Evolutionary conservation across 768 basidiomycete species (phyloP), one percentile per base, ranked within the genome.

Genomic region (Cystobasidiopsis lactophilus): DNA sequence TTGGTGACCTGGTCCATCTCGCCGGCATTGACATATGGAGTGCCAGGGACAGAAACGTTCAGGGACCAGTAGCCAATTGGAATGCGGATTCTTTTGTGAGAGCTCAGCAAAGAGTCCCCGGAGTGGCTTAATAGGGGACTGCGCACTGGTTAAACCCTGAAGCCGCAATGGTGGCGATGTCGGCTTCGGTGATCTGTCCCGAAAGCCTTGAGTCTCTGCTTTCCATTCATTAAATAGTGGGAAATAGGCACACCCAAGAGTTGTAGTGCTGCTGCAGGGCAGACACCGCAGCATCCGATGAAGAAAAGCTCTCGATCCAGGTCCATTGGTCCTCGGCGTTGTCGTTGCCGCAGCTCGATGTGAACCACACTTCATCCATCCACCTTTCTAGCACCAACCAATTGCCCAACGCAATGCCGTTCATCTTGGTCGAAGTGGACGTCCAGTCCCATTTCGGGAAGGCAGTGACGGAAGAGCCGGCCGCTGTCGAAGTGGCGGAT

Each of bases 121-220:
- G 7, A 51, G 49, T 26, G 27, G 13, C 11, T 9, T 50, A n/a
- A n/a, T n/a, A n/a, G 27, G 10, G 4, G 9, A 2, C 43, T 7
- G n/a, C 39, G 21, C 35, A n/a, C 19, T 35, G 31, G 21, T 53
- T 31, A 24, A 37, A 50, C 9, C 30, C 29, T 27, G 50, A 49
- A 43, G 59, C 35, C 37, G 53, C 44, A 5, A 64, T 59, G 5
- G 35, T 33, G 26, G 58, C 52, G 40, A 64, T 58, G 54, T 70
- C 69, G 41, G 61, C 63, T 51, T 69, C 66, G 2, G 68, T 69
- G 47, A 68, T 61, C 60, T 64, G 70, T 7, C 62, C 65, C 46
- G 68, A 58, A n/a, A n/a, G n/a, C n/a, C n/a, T n/a, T n/a, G n/a
- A n/a, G n/a, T n/a, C n/a, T n/a, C n/a, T n/a, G n/a, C n/a, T n/a